Conservation (phyloP, 2,329 filamentous ascomycete species). For the Hymenoscyphus linearis region DNA sequence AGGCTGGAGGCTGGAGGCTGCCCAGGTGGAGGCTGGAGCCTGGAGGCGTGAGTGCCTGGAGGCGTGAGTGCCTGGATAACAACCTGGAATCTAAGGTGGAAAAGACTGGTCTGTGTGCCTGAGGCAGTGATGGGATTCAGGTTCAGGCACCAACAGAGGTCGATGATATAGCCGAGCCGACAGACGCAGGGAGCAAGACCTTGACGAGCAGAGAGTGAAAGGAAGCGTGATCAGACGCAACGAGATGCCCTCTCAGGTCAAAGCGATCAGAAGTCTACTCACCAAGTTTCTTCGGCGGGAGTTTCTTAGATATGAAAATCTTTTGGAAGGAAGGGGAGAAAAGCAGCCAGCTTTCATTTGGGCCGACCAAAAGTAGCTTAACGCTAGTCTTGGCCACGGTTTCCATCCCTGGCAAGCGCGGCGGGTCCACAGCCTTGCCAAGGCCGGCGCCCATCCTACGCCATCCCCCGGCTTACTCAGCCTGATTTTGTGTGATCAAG, state of each 20-base stretch:
- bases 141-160: background rate
- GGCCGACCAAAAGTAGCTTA: background rate
- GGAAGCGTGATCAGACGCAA: background rate
- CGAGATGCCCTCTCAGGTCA: background rate
- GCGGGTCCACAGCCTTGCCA: background rate
- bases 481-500: too few relatives aligned
- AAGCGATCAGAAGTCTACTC: background rate
- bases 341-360: background rate
- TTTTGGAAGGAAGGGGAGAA: background rate
- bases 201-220: background rate
- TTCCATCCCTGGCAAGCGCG: background rate
- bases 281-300: background rate
- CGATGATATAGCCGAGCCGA: background rate
- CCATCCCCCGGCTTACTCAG: background rate
- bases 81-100: too few relatives aligned
- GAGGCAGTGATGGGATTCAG: background rate
- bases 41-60: too few relatives aligned
- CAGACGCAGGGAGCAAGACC: background rate
- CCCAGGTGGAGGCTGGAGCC: too few relatives aligned
- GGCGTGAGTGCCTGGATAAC: too few relatives aligned
- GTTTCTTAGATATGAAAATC: background rate
- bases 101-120: too few relatives aligned
- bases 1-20: too few relatives aligned
- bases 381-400: background rate
- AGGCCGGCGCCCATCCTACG: background rate